Conservation (phyloP, 768 basidiomycete species). For the Nidula microcarpa region DNA sequence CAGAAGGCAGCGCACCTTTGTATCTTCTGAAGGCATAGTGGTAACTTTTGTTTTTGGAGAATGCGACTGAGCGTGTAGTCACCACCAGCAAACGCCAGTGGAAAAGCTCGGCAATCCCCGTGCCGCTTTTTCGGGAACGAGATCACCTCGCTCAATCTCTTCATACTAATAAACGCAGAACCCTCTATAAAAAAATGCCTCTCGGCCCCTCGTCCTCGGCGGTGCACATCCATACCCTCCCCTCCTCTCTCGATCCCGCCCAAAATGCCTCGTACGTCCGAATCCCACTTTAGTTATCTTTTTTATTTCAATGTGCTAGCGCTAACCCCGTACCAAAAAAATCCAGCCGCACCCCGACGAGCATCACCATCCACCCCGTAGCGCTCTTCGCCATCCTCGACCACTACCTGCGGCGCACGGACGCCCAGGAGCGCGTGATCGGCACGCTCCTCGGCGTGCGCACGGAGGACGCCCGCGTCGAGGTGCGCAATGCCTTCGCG, state of each 20-base stretch:
- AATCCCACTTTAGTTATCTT: constrained; percentile 1
- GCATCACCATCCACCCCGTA: constrained; percentile 84
- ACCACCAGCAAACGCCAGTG: constrained; percentile 12
- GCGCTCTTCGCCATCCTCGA: constrained; percentile 95
- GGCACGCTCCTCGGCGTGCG: constrained; percentile 91
- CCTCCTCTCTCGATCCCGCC: constrained; percentile 22
- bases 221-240: constrained; percentile 38
- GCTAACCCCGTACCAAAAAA: too few relatives aligned
- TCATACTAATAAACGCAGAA: constrained; percentile 6
- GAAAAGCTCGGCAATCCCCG: constrained; percentile 33
- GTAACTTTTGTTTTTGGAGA: constrained; percentile 10
- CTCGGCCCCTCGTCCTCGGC: constrained; percentile 48
- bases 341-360: constrained; percentile 63
- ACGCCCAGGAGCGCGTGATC: constrained; percentile 84
- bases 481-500: constrained; percentile 83
- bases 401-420: constrained; percentile 88
- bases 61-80: constrained; percentile 11
- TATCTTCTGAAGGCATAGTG: constrained; percentile 86
- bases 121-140: constrained; percentile 24
- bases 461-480: constrained; percentile 54
- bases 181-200: constrained; percentile 36
- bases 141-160: background rate
- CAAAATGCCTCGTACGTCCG: constrained; percentile 35
- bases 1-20: constrained; percentile 54
- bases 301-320: background rate